Evolutionary conservation across 2,329 filamentous ascomycete species (phyloP).

Genomic region (Fusarium beomiforme): DNA sequence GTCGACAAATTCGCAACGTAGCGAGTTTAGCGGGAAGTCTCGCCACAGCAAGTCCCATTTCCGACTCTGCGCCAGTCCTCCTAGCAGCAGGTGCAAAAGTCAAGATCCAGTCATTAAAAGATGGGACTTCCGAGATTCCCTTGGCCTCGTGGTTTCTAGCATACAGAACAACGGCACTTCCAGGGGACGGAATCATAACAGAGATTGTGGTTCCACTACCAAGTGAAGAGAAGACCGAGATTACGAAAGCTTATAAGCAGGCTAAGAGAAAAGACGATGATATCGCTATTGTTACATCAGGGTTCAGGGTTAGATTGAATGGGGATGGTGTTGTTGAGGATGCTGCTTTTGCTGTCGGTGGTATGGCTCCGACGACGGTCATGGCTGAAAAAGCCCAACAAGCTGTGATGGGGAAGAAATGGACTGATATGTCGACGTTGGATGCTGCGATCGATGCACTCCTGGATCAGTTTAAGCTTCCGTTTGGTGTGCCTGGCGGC

Average conservation of each 20-base stretch:
- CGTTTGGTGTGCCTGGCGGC: neutral
- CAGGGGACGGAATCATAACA: neutral
- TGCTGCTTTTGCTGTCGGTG: neutral
- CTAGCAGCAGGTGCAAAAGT: neutral
- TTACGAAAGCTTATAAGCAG: neutral
- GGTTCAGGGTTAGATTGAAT: neutral
- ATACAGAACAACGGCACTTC: neutral
- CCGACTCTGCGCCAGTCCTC: neutral
- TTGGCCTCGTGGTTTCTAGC: neutral
- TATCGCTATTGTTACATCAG: neutral
- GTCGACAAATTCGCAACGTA: neutral
- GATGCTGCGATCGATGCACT: neutral
- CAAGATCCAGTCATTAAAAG: neutral
- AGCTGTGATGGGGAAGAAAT: neutral
- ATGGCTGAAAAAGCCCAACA: neutral
- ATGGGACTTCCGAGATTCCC: neutral
- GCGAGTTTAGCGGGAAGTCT: neutral
- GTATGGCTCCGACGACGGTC: neutral
- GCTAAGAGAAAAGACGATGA: slow-evolving; percentile 3
- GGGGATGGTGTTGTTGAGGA: neutral
- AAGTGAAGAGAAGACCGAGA: neutral
- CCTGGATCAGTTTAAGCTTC: neutral
- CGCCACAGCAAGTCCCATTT: neutral
- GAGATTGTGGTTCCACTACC: neutral
- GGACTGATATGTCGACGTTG: neutral